Base-by-base conservation (phyloP, 768 basidiomycete species). In the Lentinula boryana region DNA sequence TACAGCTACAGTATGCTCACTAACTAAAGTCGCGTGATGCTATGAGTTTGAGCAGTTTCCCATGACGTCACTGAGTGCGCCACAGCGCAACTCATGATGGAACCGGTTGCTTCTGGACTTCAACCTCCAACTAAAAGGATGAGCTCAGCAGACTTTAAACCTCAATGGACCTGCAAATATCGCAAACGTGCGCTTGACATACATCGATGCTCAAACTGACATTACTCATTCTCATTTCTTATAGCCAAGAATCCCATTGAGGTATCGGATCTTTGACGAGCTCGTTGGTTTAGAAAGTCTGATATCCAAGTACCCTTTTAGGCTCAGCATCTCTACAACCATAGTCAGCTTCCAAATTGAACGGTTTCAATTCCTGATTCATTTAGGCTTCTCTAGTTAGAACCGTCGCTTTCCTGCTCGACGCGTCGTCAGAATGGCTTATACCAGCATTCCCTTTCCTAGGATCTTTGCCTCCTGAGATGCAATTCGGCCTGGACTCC, bases 401-500 rank as follows among this genome's bases (percentile, higher is more conserved):
- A 51, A 63, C 62, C 6, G 58, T 63, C 3, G 62, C 62, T 5
- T 63, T 40, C 41, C 40, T 63, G 15, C 58, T 63, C 5, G 62
- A 63, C 44, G 56, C 62, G n/a, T 63, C 62, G 5, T 63, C 62
- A 15, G 57, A 63, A 63, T 63, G 62, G 62, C 58, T 63, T 38
- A 63, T 63, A 32, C 62, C 62, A 23, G 33, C 58, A 21, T 63
- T 63, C 41, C 62, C 62, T 1, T 54, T 55, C 33, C 32, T 63
- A 32, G 57, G 48, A 12, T 63, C 58, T 4, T 27, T 63, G 23
- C 62, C 62, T 40, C 36, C 44, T 23, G 62, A 63, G 40, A 35
- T 63, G 56, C 62, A 63, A 35, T 63, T 63, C 35, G 62, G 62
- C 15, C 21, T 63, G 27, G 62, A 63, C 40, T 60, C 62, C 16